Conservation (phyloP, 139 green algal genomes). For the Chlamydomonas asymmetrica region DNA sequence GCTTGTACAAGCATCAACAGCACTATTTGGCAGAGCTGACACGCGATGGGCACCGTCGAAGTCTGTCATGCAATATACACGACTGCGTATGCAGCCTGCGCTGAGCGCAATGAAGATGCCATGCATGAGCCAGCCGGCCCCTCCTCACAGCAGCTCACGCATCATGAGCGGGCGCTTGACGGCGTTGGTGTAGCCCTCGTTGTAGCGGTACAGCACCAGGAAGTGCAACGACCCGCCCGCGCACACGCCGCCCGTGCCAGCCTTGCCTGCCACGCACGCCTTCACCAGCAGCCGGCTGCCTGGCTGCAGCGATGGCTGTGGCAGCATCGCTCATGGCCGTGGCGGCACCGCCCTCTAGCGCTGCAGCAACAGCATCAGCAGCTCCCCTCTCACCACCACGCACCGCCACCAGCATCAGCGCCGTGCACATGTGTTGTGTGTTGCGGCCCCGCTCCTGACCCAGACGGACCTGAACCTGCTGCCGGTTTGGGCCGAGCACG, state of each 20-base stretch:
- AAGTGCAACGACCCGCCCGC: slow-evolving; percentile 29
- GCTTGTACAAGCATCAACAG: no score
- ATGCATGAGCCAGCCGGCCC: no score
- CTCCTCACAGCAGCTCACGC: slow-evolving; percentile 71
- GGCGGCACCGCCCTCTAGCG: background rate
- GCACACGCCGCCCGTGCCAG: background rate
- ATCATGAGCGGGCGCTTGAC: slow-evolving; percentile 84
- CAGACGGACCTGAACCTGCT: background rate
- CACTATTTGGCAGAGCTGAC: no score
- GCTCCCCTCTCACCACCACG: background rate
- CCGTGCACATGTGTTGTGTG: no score
- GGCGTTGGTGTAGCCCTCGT: slow-evolving; percentile 94
- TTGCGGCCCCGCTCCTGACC: background rate
- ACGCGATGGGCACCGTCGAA: no score
- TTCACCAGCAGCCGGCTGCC: no score
- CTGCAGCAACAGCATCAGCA: background rate
- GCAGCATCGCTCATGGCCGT: no score
- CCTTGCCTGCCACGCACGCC: background rate
- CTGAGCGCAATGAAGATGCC: no score
- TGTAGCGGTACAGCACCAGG: slow-evolving; percentile 81
- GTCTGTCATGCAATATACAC: no score
- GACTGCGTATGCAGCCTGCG: no score
- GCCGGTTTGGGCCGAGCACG: slow-evolving; percentile 13
- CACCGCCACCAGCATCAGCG: background rate
- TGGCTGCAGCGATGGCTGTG: no score